Percentiles rank a stretch among this genome's conserved stretches.
Evolutionary conservation across 31 red algal species (phyloP).

Genomic region (Endocladia muricata): DNA sequence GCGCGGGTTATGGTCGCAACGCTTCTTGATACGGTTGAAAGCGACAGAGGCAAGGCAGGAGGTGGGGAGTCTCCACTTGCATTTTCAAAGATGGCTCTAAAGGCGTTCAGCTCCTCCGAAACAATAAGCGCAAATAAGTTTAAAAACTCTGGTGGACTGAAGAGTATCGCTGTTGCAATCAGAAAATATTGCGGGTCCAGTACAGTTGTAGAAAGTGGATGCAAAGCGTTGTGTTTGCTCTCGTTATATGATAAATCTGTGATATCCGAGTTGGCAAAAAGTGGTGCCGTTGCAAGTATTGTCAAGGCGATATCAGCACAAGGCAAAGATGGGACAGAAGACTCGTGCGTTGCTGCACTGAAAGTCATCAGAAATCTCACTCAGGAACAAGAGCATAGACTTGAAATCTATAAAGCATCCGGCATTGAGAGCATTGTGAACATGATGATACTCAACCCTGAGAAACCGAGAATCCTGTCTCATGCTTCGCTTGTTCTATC

Average conservation of each 20-base stretch:
- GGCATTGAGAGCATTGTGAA: slow-evolving; percentile 50
- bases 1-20: slow-evolving; percentile 21
- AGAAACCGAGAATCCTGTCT: slow-evolving; percentile 24
- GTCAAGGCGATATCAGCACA: slow-evolving; percentile 23
- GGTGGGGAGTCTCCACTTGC: slow-evolving; percentile 6
- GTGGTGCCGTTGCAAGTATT: slow-evolving; percentile 51
- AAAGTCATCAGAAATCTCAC: slow-evolving; percentile 66
- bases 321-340: slow-evolving; percentile 31
- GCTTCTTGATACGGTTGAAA: slow-evolving; percentile 51
- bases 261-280: slow-evolving; percentile 24
- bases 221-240: slow-evolving; percentile 27
- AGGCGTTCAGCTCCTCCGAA: slow-evolving; percentile 56
- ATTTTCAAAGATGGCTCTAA: slow-evolving; percentile 62
- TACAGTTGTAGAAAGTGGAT: slow-evolving; percentile 48
- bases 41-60: slow-evolving; percentile 11
- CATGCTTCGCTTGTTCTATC: slow-evolving; percentile 73
- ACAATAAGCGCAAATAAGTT: slow-evolving; percentile 63
- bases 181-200: slow-evolving; percentile 36
- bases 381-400: slow-evolving; percentile 51
- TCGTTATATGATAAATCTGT: slow-evolving; percentile 31
- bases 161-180: slow-evolving; percentile 49
- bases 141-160: slow-evolving; percentile 55
- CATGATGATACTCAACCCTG: slow-evolving; percentile 21
- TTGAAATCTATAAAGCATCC: slow-evolving; percentile 25
- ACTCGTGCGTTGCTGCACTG: slow-evolving; percentile 49